Conservation (phyloP, 805 yeast species). For the Yarrowia keelungensis region DNA sequence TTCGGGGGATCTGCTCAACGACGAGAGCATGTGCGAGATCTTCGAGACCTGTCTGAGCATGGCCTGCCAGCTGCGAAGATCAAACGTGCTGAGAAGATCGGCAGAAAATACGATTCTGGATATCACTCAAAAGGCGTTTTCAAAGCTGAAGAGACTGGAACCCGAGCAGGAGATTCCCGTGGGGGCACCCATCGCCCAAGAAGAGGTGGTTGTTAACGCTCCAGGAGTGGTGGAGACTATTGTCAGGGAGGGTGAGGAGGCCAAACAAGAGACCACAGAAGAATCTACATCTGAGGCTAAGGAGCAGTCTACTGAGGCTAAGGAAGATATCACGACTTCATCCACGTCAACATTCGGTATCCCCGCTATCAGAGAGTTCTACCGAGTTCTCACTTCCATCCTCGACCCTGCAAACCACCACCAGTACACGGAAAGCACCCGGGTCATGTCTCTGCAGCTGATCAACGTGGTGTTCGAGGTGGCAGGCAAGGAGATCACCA, state of each 20-base stretch:
- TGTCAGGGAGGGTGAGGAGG: conserved; percentile 6
- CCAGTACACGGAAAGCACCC: conserved; percentile 85
- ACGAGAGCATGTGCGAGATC: conserved; percentile 84
- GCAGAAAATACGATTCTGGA: conserved; percentile 83
- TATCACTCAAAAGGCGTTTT: conserved; percentile 73
- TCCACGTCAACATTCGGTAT: conserved; percentile 60
- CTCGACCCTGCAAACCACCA: conserved; percentile 81
- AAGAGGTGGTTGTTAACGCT: conserved; percentile 40
- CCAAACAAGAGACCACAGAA: background rate
- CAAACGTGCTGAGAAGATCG: conserved; percentile 85
- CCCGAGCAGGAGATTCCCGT: conserved; percentile 54
- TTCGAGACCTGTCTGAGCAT: conserved; percentile 89
- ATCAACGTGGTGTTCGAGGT: conserved; percentile 83
- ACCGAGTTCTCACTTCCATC: conserved; percentile 77
- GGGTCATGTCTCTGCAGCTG: conserved; percentile 80
- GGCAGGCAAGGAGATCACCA: conserved; percentile 66
- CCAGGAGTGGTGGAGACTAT: conserved; percentile 23
- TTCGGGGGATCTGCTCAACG: conserved; percentile 70
- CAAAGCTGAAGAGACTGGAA: conserved; percentile 62
- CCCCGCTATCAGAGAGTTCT: conserved; percentile 75
- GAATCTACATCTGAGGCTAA: no score
- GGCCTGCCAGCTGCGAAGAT: conserved; percentile 89
- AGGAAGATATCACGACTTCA: conserved; percentile 48
- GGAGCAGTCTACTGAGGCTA: background rate
- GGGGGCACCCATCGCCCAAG: conserved; percentile 49